Conservation (phyloP, 768 basidiomycete species). For the Flagelloscypha sp. region DNA sequence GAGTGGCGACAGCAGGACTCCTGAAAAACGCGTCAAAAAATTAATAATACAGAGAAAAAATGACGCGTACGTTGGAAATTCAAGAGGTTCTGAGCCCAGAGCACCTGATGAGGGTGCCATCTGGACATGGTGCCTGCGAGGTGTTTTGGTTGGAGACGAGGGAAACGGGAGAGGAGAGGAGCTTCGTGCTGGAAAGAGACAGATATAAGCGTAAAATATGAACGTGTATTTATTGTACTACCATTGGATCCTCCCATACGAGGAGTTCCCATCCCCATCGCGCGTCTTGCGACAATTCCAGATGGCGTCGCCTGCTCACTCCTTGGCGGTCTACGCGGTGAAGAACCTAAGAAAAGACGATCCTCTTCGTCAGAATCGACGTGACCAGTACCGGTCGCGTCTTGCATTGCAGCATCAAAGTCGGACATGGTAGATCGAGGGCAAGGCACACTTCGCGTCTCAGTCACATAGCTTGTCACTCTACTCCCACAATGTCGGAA, state of each 20-base stretch:
- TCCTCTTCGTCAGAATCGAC: slow-evolving; percentile 32
- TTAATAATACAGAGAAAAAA: neutral
- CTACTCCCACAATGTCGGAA: neutral
- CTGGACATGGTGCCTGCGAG: slow-evolving; percentile 26
- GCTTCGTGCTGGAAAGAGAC: slow-evolving; percentile 33
- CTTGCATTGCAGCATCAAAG: slow-evolving; percentile 49
- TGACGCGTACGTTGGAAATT: slow-evolving; percentile 56
- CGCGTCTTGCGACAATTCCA: slow-evolving; percentile 42
- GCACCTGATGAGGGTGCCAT: slow-evolving; percentile 26
- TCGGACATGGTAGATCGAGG: slow-evolving; percentile 39
- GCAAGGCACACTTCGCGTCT: slow-evolving; percentile 1
- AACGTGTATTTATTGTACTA: slow-evolving; percentile 15
- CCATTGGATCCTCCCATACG: slow-evolving; percentile 42
- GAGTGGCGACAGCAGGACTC: slow-evolving; percentile 52
- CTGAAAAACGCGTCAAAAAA: slow-evolving; percentile 19
- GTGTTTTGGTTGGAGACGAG: slow-evolving; percentile 49
- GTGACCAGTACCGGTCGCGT: slow-evolving; percentile 23
- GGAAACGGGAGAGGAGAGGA: slow-evolving; percentile 61
- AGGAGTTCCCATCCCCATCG: slow-evolving; percentile 50
- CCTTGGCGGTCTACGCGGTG: slow-evolving; percentile 27
- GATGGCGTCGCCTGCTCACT: slow-evolving; percentile 37
- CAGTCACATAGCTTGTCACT: neutral
- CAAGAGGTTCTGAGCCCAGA: slow-evolving; percentile 56
- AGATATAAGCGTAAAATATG: slow-evolving; percentile 2
- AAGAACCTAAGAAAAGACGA: slow-evolving; percentile 48